Percentiles rank a stretch among this genome's conserved stretches.
Evolutionary conservation across 768 basidiomycete species (phyloP).

Genomic region (Lactarius pseudohatsudake): DNA sequence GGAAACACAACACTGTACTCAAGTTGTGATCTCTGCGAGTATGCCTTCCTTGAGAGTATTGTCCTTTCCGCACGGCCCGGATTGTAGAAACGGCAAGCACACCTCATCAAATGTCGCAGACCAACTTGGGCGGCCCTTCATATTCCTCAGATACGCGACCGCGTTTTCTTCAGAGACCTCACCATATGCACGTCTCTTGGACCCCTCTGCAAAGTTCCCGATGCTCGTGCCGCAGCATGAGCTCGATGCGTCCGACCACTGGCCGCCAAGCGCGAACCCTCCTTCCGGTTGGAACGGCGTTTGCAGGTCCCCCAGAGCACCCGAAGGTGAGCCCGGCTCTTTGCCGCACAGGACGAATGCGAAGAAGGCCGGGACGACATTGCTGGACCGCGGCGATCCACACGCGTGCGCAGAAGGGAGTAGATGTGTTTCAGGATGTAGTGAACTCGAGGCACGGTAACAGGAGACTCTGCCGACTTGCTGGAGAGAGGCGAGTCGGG

Average conservation of each 20-base stretch:
- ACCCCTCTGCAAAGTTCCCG: not conserved
- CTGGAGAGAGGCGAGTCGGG: constrained; percentile 43
- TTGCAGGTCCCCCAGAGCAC: constrained; percentile 50
- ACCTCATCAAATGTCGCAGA: not conserved
- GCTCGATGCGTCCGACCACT: constrained; percentile 41
- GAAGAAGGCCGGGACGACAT: constrained; percentile 42
- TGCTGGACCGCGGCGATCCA: constrained; percentile 58
- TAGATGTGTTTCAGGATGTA: constrained; percentile 48
- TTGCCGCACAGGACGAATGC: constrained; percentile 41
- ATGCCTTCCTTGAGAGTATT: not conserved
- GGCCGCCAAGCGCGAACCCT: constrained; percentile 44
- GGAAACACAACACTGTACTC: not conserved
- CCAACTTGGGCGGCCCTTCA: not conserved
- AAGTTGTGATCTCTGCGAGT: not conserved
- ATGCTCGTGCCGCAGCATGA: not conserved
- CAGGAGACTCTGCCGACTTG: constrained; percentile 65
- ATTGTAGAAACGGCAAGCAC: not conserved
- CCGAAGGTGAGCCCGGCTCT: constrained; percentile 43
- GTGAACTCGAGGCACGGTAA: constrained; percentile 54
- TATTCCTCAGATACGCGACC: not conserved
- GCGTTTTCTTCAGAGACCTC: not conserved
- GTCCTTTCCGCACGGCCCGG: not conserved
- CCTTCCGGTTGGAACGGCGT: constrained; percentile 44
- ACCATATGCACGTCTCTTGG: not conserved
- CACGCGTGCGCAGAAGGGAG: constrained; percentile 55